These are phyloP conservation scores for Phytophthora multivora DNA, from an alignment of 352 stramenopile genomes.

Conservation along the genomic window DNA sequence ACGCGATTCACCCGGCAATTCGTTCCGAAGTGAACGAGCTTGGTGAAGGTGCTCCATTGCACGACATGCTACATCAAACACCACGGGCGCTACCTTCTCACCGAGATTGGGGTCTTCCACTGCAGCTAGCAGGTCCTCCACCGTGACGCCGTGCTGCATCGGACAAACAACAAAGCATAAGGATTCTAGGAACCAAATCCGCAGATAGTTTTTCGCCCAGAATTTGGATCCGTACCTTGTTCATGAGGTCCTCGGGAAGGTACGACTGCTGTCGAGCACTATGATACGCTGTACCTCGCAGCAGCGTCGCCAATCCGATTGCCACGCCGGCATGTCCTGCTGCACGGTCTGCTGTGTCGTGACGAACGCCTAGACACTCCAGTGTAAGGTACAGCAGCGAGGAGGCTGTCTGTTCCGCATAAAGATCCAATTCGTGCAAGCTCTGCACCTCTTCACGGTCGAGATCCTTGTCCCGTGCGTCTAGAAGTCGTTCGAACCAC, in stretches of 20 bases:
- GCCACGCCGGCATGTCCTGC: slow-evolving; percentile 87
- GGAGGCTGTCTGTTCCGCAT: slow-evolving; percentile 89
- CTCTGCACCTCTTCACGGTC: slow-evolving; percentile 75
- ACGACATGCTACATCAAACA: slow-evolving; percentile 89
- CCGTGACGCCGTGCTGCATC: slow-evolving; percentile 49
- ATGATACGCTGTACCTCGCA: slow-evolving; percentile 81
- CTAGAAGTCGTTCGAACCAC: slow-evolving; percentile 92
- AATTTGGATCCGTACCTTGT: slow-evolving; percentile 47
- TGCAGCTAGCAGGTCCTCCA: slow-evolving; percentile 62
- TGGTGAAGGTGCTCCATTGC: slow-evolving; percentile 84
- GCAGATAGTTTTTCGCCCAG: not conserved
- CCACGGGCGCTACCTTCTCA: slow-evolving; percentile 75
- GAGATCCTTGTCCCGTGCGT: slow-evolving; percentile 89
- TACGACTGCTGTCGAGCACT: slow-evolving; percentile 72
- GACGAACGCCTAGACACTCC: slow-evolving; percentile 81
- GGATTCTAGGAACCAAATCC: slow-evolving; percentile 26
- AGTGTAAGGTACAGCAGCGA: slow-evolving; percentile 91
- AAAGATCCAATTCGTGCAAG: slow-evolving; percentile 81
- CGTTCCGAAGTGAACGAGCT: slow-evolving; percentile 57
- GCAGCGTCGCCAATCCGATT: slow-evolving; percentile 83
- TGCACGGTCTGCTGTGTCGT: slow-evolving; percentile 75
- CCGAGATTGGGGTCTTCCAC: slow-evolving; percentile 64
- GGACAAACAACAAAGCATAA: slow-evolving; percentile 27
- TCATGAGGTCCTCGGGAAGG: slow-evolving; percentile 82
- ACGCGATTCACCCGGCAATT: slow-evolving; percentile 58